Evolutionary conservation across 2,329 filamentous ascomycete genomes (phyloP), one percentile per base, ranked within the genome.

Genomic region (Diaporthe amygdali): DNA sequence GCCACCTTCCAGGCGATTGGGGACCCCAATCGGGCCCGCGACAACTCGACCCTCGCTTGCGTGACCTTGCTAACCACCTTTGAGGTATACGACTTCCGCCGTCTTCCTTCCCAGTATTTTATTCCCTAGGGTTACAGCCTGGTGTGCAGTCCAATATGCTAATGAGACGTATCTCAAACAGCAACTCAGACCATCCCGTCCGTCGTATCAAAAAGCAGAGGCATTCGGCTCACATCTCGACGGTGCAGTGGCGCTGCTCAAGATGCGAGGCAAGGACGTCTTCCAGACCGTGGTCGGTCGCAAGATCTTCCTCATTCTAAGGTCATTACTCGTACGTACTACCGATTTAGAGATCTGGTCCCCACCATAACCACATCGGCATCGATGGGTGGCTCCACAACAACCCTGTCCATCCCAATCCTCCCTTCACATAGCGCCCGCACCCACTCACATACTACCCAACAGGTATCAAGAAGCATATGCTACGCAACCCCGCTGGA

Each of bases 251-350:
- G 72, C 72, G 10, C 59, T 73, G 5, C 44, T 73, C 3, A 73
- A 73, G 47, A 46, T 71, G 32, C 59, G 72, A 61, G 69, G 72
- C 27, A 69, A 69, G 17, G 72, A 71, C 22, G 41, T 71, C 2
- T 73, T 73, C 54, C 66, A 71, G 69, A 71, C 72, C 10, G 69
- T 66, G 25, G 72, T 73, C 9, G 72, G 72, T 32, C 72, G 70
- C 56, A 71, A 69, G 54, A 73, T 73, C 2, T 73, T 73, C 17
- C 22, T 47, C 20, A 71, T 73, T 10, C 22, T 71, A 22, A 71
- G 72, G 22, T 69, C 72, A 6, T 46, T 72, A 17, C 72, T 73
- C 20, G 72, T 73, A 70, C 34, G 72, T 69, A 1, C n/a, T 30
- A 6, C 34, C 1, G 6, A 37, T 4, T 9, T 22, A 20, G 5